These are phyloP conservation scores for Eimeria maxima DNA, from an alignment of 169 alveolate genomes.

Conservation along the genomic window DNA sequence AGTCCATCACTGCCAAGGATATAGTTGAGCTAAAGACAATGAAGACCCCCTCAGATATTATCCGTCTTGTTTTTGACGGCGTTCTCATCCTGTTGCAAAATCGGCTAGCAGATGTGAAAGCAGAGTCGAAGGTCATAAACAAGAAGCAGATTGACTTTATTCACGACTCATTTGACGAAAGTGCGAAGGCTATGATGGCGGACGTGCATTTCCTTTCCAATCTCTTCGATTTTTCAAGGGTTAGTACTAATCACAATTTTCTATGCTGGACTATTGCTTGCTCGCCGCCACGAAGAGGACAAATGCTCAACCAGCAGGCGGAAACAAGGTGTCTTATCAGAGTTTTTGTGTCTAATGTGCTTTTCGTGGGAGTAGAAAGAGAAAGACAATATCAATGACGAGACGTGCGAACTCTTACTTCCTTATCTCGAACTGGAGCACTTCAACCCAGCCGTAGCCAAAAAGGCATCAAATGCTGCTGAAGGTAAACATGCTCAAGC, in stretches of 20 bases:
- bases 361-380: conserved; percentile 84
- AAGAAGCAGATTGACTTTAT: conserved; percentile 92
- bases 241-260: not conserved
- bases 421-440: conserved; percentile 94
- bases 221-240: conserved; percentile 93
- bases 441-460: conserved; percentile 90
- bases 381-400: conserved; percentile 97
- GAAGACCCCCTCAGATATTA: conserved; percentile 95
- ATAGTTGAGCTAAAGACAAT: conserved; percentile 95
- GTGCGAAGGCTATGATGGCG: conserved; percentile 92
- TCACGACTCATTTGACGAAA: conserved; percentile 95
- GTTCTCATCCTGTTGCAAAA: conserved; percentile 92
- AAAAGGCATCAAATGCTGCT: conserved; percentile 92
- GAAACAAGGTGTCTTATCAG: not conserved
- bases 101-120: conserved; percentile 85
- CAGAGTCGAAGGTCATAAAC: conserved; percentile 89
- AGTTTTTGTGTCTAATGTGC: not conserved
- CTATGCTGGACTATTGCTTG: not conserved
- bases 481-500: conserved; percentile 67
- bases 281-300: not conserved
- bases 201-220: conserved; percentile 93
- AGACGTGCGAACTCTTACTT: conserved; percentile 96
- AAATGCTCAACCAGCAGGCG: not conserved
- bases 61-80: conserved; percentile 95
- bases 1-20: conserved; percentile 95